Evolutionary conservation across 139 green algal species (phyloP).

Genomic region (Chlamydomonas schloesseri): DNA sequence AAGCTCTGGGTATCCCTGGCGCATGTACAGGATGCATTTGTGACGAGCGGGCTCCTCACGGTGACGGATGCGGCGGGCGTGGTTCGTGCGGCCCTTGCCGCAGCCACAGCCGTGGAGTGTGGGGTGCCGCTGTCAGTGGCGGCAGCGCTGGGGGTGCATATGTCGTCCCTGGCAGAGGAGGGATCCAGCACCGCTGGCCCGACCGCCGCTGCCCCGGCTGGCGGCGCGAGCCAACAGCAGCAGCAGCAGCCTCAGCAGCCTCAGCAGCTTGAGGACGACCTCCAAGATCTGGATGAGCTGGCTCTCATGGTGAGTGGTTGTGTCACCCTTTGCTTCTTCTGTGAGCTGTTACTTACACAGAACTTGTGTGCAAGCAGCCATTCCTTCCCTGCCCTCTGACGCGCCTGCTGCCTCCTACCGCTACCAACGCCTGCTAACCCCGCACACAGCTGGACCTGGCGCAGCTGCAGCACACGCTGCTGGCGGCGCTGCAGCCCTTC

Average conservation of each 20-base stretch:
- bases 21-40: not conserved
- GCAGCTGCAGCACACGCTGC: constrained; percentile 36
- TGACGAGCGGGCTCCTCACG: constrained; percentile 14
- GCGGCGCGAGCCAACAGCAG: not conserved
- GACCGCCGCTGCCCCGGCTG: not conserved
- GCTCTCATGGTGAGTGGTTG: constrained; percentile 7
- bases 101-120: not conserved
- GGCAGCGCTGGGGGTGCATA: no score
- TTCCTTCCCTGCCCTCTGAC: not conserved
- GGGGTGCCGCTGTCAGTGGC: no score
- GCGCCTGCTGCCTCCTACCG: not conserved
- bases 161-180: no score
- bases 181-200: no score
- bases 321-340: not conserved
- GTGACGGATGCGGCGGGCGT: not conserved
- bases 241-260: not conserved
- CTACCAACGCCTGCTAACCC: not conserved
- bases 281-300: constrained; percentile 39
- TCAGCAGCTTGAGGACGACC: not conserved
- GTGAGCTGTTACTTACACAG: no score
- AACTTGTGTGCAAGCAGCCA: no score
- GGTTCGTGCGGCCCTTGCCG: not conserved
- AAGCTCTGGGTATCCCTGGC: not conserved
- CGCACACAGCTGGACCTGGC: constrained; percentile 16
- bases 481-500: constrained; percentile 35